These are phyloP conservation scores for Colletotrichum sojae DNA, from an alignment of 2,329 filamentous ascomycete species.

Conservation along the genomic window DNA sequence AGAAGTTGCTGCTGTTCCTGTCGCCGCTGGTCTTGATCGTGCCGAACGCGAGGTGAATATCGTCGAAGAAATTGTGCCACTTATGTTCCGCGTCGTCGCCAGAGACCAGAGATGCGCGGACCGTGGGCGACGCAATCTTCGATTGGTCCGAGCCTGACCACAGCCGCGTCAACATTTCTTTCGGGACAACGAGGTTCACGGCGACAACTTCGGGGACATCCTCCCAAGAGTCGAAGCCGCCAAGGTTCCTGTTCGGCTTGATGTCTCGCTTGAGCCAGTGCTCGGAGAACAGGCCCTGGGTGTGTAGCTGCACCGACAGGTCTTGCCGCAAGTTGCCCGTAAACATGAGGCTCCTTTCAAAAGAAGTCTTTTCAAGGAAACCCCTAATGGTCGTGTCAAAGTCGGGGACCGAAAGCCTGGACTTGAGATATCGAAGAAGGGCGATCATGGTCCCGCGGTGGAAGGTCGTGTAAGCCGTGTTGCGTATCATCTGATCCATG, in stretches of 20 bases:
- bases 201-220: constrained; percentile 53
- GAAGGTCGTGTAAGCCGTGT: constrained; percentile 47
- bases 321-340: constrained; percentile 53
- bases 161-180: constrained; percentile 46
- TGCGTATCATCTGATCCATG: constrained; percentile 25
- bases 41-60: constrained; percentile 60
- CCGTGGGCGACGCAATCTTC: constrained; percentile 45
- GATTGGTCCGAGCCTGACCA: constrained; percentile 41
- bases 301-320: constrained; percentile 53
- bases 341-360: constrained; percentile 49
- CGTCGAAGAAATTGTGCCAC: constrained; percentile 55
- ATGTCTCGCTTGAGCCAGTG: constrained; percentile 47
- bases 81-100: constrained; percentile 42
- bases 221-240: constrained; percentile 54
- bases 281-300: constrained; percentile 51
- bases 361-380: constrained; percentile 49
- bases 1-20: constrained; percentile 49
- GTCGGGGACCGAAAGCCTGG: constrained; percentile 51
- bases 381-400: constrained; percentile 49
- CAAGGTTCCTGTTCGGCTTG: constrained; percentile 41
- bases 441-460: constrained; percentile 57
- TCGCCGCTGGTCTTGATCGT: constrained; percentile 46
- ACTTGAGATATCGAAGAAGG: constrained; percentile 54
- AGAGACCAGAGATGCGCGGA: constrained; percentile 50
- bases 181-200: constrained; percentile 54